A percentile compares a stretch with the other conserved stretches of the same genome.
These are phyloP conservation scores for Dispira simplex DNA, from an alignment of 192 early-diverging fungal species.

Conservation along the genomic window DNA sequence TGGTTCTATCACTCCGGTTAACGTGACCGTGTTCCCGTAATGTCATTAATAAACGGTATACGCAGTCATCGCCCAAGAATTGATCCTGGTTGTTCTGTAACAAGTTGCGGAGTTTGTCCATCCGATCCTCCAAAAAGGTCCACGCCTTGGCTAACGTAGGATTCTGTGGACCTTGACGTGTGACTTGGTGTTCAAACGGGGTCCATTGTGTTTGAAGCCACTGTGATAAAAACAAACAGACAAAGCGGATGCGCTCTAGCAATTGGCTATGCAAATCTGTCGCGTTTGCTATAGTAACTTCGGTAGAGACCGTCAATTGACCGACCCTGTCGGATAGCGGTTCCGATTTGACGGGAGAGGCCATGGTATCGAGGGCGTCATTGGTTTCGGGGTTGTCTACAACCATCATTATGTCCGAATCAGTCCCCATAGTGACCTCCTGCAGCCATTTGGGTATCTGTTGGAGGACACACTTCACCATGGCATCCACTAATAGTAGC, in stretches of 20 bases:
- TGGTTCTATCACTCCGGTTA: no score
- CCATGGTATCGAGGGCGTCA: neutral
- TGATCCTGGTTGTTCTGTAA: constrained; percentile 1
- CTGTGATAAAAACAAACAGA: neutral
- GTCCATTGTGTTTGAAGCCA: constrained; percentile 7
- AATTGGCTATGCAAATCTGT: neutral
- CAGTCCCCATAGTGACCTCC: neutral
- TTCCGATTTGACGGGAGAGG: neutral
- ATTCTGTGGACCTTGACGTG: no score
- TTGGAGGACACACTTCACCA: neutral
- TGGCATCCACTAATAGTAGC: neutral
- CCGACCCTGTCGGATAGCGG: neutral
- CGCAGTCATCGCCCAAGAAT: neutral
- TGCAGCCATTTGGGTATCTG: neutral
- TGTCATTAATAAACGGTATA: neutral
- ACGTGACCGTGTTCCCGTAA: neutral
- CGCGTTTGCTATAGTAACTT: neutral
- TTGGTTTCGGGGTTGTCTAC: neutral
- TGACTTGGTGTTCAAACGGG: neutral
- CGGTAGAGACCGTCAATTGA: neutral
- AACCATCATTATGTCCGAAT: neutral
- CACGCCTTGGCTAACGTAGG: neutral
- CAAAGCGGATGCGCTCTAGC: neutral
- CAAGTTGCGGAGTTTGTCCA: neutral
- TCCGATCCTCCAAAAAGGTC: neutral